These are phyloP conservation scores for Fagopyrum tataricum DNA, from an alignment of 148 eudicot species.

Conservation along the genomic window DNA sequence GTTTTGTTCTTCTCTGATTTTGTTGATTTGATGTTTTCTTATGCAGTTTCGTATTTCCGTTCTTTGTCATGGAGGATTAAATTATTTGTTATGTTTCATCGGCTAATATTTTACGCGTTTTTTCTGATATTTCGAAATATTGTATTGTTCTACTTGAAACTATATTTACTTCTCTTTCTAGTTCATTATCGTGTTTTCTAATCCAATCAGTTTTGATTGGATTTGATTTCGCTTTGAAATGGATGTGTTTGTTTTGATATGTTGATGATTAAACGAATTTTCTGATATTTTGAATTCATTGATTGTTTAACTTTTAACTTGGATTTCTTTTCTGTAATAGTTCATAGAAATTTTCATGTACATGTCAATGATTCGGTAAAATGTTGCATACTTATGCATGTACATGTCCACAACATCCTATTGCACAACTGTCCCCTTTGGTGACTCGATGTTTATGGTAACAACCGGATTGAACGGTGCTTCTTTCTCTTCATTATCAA, in stretches of 20 bases:
- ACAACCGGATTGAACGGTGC: constrained; percentile 40
- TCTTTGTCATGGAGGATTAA: neutral
- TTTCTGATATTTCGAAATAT: neutral
- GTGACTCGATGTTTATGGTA: constrained; percentile 45
- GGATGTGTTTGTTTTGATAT: neutral
- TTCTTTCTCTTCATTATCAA: constrained; percentile 31
- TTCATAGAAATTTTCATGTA: neutral
- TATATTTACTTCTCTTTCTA: no score
- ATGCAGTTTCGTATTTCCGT: neutral
- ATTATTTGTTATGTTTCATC: no score
- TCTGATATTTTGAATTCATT: neutral
- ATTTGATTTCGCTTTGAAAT: neutral
- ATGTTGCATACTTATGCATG: constrained; percentile 99
- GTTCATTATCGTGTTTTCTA: no score
- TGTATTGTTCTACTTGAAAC: no score
- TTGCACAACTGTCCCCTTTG: constrained; percentile 71
- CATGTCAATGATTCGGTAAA: constrained; percentile 75
- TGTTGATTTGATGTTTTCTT: neutral
- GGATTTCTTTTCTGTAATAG: neutral
- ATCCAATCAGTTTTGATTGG: neutral
- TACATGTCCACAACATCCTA: constrained; percentile 97
- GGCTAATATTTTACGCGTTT: no score
- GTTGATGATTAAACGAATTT: neutral
- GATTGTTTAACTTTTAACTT: neutral
- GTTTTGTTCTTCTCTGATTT: neutral